A percentile compares a stretch with the other conserved stretches of the same genome.
Conservation (phyloP, 192 early-diverging fungal species). For the Coemansia umbellata region DNA sequence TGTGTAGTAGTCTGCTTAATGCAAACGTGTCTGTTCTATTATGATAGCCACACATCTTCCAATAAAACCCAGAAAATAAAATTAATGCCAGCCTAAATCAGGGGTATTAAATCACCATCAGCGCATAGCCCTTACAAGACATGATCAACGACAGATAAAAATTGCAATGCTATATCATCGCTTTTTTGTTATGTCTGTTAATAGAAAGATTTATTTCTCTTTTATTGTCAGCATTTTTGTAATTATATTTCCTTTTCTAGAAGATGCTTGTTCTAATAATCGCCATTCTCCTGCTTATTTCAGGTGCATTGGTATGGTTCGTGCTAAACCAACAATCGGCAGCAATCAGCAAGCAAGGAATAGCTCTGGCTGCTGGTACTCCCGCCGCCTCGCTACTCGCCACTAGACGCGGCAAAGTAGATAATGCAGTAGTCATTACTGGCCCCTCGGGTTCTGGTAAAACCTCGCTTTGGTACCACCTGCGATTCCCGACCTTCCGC, state of each 20-base stretch:
- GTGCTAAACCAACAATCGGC: constrained; percentile 32
- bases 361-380: constrained; percentile 27
- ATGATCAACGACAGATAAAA: no score
- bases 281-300: neutral
- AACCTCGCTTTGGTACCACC: constrained; percentile 37
- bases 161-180: no score
- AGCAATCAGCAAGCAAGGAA: constrained; percentile 28
- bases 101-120: no score
- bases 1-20: no score
- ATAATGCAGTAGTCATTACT: constrained; percentile 24
- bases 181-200: no score
- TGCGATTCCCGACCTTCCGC: constrained; percentile 23
- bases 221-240: neutral
- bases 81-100: no score
- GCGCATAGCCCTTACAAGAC: no score
- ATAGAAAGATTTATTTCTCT: neutral
- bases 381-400: constrained; percentile 4
- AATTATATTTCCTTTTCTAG: neutral
- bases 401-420: constrained; percentile 9
- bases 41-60: no score
- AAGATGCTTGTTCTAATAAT: neutral
- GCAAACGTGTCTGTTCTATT: no score
- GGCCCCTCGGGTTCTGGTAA: constrained; percentile 37
- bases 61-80: no score
- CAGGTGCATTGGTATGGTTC: constrained; percentile 17